Conservation (phyloP, 805 yeast species). For the Candida silvicultrix region DNA sequence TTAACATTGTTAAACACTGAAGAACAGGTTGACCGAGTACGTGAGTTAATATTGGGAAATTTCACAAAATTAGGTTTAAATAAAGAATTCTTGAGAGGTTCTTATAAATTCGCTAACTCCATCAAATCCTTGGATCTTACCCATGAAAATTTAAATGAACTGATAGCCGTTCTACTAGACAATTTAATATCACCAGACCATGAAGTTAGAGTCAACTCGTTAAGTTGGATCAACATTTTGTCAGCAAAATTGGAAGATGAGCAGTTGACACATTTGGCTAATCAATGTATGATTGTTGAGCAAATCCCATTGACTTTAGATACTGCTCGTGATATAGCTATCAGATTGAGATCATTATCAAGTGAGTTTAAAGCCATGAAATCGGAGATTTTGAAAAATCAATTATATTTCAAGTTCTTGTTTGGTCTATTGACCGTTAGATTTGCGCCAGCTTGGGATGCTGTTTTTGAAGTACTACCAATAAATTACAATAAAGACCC, state of each 20-base stretch:
- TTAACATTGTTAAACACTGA: conserved; percentile 7
- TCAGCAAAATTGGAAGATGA: conserved; percentile 23
- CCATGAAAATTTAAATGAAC: conserved; percentile 1
- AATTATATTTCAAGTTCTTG: conserved; percentile 39
- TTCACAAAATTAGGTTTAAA: conserved; percentile 6
- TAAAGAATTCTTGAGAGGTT: background rate
- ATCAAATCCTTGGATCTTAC: background rate
- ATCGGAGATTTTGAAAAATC: conserved; percentile 16
- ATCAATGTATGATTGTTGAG: conserved; percentile 56
- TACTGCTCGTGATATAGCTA: conserved; percentile 67
- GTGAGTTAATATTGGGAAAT: conserved; percentile 6
- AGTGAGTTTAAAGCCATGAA: conserved; percentile 29
- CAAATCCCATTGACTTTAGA: conserved; percentile 63
- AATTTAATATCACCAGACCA: conserved; percentile 46
- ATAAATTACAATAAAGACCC: conserved; percentile 33
- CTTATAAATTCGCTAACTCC: background rate
- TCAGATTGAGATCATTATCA: conserved; percentile 59
- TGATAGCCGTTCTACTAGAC: conserved; percentile 22
- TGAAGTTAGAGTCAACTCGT: conserved; percentile 41
- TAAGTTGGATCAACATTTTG: conserved; percentile 35
- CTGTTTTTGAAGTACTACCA: conserved; percentile 57
- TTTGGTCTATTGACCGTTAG: conserved; percentile 69
- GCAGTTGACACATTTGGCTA: conserved; percentile 32
- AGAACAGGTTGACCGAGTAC: background rate
- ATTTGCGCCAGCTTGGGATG: conserved; percentile 85